A percentile compares a stretch with the other conserved stretches of the same genome.
Conservation (phyloP, 2,329 filamentous ascomycete species). For the Diaporthe velutina region DNA sequence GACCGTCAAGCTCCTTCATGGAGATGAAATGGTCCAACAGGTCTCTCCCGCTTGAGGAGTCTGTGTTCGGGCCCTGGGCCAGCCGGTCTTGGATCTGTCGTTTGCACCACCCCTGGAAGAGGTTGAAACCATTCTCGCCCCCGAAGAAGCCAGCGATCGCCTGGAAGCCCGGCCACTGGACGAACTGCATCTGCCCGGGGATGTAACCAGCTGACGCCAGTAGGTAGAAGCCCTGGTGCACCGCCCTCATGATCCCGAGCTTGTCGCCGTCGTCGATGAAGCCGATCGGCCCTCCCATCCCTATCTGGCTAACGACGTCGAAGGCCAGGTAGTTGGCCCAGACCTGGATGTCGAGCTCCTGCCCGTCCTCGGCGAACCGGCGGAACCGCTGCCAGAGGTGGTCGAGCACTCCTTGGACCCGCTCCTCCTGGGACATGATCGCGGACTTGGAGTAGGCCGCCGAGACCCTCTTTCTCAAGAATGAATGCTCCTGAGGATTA, state of each 20-base stretch:
- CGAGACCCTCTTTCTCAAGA: neutral
- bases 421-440: neutral
- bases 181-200: neutral
- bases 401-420: neutral
- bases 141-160: neutral
- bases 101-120: neutral
- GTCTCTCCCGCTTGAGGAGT: neutral
- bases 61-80: neutral
- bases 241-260: neutral
- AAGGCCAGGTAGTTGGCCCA: conserved; percentile 22
- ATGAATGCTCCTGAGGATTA: neutral
- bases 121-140: neutral
- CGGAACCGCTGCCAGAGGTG: neutral
- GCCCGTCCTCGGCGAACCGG: neutral
- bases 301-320: conserved; percentile 5
- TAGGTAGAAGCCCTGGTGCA: conserved; percentile 4
- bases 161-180: neutral
- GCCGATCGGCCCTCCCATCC: neutral
- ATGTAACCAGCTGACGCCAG: neutral
- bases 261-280: neutral
- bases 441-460: neutral
- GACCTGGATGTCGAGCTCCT: neutral
- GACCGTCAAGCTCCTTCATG: neutral
- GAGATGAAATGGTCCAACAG: conserved; percentile 15
- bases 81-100: neutral